Evolutionary conservation across 2,329 filamentous ascomycete species (phyloP).

Genomic region (Drechmeria coniospora): DNA sequence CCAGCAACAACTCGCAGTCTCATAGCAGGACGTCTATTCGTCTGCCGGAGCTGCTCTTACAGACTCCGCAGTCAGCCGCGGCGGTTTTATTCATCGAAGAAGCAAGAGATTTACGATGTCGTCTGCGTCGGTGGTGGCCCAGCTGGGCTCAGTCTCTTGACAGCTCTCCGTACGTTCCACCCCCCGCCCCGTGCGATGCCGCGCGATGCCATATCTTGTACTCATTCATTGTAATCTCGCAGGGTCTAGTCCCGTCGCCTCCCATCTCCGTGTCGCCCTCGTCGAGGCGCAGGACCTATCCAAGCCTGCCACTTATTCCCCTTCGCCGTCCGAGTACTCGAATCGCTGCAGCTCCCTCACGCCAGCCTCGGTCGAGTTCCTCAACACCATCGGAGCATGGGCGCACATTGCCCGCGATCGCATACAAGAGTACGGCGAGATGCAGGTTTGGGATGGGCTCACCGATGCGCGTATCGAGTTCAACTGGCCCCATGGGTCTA

Average conservation of each 20-base stretch:
- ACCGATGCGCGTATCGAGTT: conserved; percentile 80
- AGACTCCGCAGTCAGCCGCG: conserved; percentile 19
- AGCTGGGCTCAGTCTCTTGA: conserved; percentile 69
- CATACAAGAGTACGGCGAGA: conserved; percentile 79
- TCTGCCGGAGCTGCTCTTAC: conserved; percentile 33
- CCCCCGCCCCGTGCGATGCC: background rate
- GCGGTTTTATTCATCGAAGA: conserved; percentile 25
- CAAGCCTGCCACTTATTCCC: conserved; percentile 50
- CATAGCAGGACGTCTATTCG: conserved; percentile 15
- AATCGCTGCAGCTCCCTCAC: conserved; percentile 95
- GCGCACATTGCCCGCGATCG: conserved; percentile 54
- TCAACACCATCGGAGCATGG: conserved; percentile 79
- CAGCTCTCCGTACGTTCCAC: conserved; percentile 51
- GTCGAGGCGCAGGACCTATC: conserved; percentile 78
- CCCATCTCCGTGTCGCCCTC: conserved; percentile 67
- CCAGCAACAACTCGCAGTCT: conserved; percentile 12
- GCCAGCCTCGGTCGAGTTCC: conserved; percentile 68
- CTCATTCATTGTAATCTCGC: conserved; percentile 2
- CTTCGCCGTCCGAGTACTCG: conserved; percentile 57
- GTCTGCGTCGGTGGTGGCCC: conserved; percentile 84
- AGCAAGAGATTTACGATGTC: conserved; percentile 75
- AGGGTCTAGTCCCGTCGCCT: conserved; percentile 65
- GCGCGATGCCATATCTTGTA: background rate
- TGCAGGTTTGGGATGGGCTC: conserved; percentile 97
- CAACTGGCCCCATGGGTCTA: conserved; percentile 45